Evolutionary conservation across 495 filamentous ascomycete genomes (phyloP).

Genomic region (Daldinia grandis): DNA sequence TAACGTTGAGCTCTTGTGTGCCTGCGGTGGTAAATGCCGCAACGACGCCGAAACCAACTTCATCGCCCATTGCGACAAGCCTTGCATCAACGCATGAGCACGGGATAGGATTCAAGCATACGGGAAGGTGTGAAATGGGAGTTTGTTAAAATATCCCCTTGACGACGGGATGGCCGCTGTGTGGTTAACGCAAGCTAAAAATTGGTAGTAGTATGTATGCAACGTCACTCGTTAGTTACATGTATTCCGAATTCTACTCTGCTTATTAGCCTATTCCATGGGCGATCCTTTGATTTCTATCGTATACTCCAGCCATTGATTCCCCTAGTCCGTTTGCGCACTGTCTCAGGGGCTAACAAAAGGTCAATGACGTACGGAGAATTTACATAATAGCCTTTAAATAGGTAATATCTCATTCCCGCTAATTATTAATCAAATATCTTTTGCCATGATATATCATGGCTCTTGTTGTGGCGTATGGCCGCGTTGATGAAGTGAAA

Average conservation of each 20-base stretch:
- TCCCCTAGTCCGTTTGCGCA: conserved; percentile 1
- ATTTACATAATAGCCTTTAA: background rate
- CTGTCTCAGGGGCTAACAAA: background rate
- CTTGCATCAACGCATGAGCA: conserved; percentile 40
- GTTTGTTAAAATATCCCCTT: conserved; percentile 2
- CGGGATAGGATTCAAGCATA: background rate
- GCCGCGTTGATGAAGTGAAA: no score
- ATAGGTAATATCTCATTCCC: background rate
- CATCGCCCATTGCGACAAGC: conserved; percentile 46
- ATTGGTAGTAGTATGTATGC: conserved; percentile 20
- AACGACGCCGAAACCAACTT: conserved; percentile 47
- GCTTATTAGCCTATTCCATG: background rate
- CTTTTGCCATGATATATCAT: background rate
- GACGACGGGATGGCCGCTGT: conserved; percentile 12
- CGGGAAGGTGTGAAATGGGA: background rate
- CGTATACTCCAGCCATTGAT: background rate
- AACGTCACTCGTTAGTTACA: conserved; percentile 23
- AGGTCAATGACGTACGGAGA: background rate
- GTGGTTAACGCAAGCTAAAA: conserved; percentile 16
- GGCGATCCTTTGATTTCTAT: background rate
- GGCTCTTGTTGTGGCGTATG: background rate
- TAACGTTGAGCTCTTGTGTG: conserved; percentile 50
- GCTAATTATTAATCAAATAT: no score
- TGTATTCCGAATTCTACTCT: conserved; percentile 11
- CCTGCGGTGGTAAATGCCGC: conserved; percentile 50